Evolutionary conservation across 2,329 filamentous ascomycete species (phyloP).

Genomic region (Lasiodiplodia hormozganensis): DNA sequence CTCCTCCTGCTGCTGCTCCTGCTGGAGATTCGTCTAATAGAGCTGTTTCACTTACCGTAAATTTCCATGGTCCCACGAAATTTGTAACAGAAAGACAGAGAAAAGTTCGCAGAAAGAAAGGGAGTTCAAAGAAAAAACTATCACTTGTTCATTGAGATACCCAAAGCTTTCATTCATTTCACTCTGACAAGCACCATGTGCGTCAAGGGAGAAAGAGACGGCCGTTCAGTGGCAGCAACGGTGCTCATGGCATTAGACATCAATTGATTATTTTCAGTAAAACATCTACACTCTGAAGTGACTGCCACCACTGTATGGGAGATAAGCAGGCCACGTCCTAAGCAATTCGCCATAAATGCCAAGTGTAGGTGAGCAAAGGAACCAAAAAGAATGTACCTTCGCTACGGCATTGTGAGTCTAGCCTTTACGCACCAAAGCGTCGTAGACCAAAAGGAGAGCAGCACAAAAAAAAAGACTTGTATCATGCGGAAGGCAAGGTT

Average conservation of each 20-base stretch:
- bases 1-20: background rate
- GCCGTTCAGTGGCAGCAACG: background rate
- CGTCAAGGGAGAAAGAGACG: background rate
- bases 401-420: background rate
- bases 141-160: background rate
- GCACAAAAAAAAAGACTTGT: conserved; percentile 8
- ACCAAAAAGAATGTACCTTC: background rate
- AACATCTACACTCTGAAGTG: background rate
- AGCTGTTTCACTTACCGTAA: background rate
- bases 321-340: background rate
- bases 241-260: background rate
- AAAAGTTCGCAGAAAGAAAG: background rate
- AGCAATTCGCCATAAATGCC: background rate
- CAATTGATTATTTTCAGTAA: background rate
- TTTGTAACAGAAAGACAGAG: background rate
- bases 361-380: background rate
- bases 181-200: background rate
- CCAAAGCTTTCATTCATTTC: background rate
- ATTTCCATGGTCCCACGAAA: background rate
- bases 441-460: background rate
- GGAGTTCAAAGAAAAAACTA: background rate
- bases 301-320: background rate
- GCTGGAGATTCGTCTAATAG: background rate
- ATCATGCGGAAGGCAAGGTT: conserved; percentile 33
- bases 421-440: background rate